Evolutionary conservation across 208 protist species (phyloP), one percentile per base, ranked within the genome.

Genomic region (Spongospora subterranea): DNA sequence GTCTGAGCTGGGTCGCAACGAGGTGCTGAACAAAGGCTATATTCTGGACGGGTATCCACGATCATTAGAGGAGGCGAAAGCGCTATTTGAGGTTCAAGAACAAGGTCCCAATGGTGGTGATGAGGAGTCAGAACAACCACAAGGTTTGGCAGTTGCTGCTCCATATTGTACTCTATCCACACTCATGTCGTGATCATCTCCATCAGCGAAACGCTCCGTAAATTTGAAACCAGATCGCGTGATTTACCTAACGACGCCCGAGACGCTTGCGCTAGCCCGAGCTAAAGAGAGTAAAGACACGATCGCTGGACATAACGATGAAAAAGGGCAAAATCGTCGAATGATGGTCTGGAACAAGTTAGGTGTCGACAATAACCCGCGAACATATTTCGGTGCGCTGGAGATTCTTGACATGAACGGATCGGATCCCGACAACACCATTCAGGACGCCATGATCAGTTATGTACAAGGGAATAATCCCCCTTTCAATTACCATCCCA

Each of bases 11-110:
- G 17, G 17, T 39, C 71, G 71, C n/a, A 82, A 82, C 71, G 71
- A 82, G 71, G n/a, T 82, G 11, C 71, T 6, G 6, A 82, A 82
- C 71, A 82, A 82, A 43, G 71, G 71, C n/a, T 82, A 82, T 43
- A n/a, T 82, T 6, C n/a, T 82, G 71, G 71, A 82, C n/a, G 71
- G 71, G n/a, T 82, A 82, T 43, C 71, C 71, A 45, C 71, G 71
- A 13, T 40, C 35, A 35, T 35, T n/a, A n/a, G 71, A 82, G n/a
- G 71, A 82, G 40, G 71, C 71, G 17, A 6, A 17, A 35, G 71
- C 71, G 71, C 29, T 65, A 65, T 65, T 65, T 29, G 54, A 82
- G 17, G 71, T 35, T 43, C 35, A 82, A 6, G n/a, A 82, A 6
- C 17, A 35, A 35, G 11, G 71, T n/a, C 71, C 17, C 17, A 6